phyloP scores from a whole-genome alignment of 257 asterid genomes.

The Plectranthus barbatus region DNA sequence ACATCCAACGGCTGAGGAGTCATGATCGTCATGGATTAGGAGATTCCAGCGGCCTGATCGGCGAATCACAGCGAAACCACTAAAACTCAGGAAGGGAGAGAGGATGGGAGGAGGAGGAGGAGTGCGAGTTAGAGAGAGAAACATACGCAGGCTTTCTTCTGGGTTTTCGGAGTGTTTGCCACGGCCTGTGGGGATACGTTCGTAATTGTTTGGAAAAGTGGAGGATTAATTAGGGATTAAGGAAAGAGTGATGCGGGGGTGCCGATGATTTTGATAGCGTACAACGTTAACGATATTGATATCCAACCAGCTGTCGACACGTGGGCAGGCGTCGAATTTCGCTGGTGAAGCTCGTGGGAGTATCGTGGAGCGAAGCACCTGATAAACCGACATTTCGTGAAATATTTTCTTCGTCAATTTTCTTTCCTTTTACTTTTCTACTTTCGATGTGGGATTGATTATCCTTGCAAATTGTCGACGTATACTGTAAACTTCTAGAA shows the following conservation, averaged over 20 bases:
- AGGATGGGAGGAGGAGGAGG: conserved; percentile 2
- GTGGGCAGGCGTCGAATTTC: background rate
- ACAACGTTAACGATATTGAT: background rate
- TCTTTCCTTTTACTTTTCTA: background rate
- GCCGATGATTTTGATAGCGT: background rate
- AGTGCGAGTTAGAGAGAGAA: conserved; percentile 22
- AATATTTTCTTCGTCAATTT: background rate
- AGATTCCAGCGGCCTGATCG: conserved; percentile 43
- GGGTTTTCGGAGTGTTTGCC: conserved; percentile 19
- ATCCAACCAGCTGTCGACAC: background rate
- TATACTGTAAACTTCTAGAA: background rate
- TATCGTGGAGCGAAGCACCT: background rate
- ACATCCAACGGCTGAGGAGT: conserved; percentile 84
- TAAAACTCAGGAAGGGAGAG: conserved; percentile 2
- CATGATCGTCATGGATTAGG: conserved; percentile 65
- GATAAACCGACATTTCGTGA: conserved; percentile 17
- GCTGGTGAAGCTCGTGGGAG: background rate
- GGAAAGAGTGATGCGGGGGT: background rate
- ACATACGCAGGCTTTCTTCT: conserved; percentile 22
- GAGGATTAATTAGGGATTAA: conserved; percentile 22
- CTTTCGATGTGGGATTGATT: background rate
- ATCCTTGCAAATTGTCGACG: background rate
- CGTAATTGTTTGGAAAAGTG: conserved; percentile 14
- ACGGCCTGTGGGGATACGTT: conserved; percentile 17
- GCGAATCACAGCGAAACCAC: conserved; percentile 27